Evolutionary conservation across 495 filamentous ascomycete species (phyloP).

Genomic region (Polyplosphaeria fusca): DNA sequence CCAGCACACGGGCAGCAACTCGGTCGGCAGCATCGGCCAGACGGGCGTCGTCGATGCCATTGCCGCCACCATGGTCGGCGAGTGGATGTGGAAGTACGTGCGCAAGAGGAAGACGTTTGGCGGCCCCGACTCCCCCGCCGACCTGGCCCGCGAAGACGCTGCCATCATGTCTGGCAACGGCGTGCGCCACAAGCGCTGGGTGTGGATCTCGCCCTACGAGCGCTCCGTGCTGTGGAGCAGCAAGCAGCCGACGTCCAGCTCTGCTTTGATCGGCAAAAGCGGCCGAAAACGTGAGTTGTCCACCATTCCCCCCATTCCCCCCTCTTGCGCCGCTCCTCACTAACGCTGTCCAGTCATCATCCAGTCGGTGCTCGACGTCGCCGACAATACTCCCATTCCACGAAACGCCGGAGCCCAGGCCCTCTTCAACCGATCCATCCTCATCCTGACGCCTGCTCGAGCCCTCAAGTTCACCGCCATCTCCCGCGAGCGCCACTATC

Average conservation of each 20-base stretch:
- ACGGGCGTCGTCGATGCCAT: constrained; percentile 95
- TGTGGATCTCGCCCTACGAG: constrained; percentile 97
- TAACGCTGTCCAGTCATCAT: constrained; percentile 84
- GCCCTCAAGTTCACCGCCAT: constrained; percentile 93
- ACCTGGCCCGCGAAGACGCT: constrained; percentile 51
- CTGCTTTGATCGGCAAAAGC: constrained; percentile 88
- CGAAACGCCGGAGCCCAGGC: constrained; percentile 56
- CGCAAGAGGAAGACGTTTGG: constrained; percentile 89
- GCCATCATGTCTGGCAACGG: constrained; percentile 56
- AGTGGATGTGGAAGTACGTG: constrained; percentile 99
- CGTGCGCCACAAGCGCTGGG: constrained; percentile 91
- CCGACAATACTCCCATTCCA: constrained; percentile 86
- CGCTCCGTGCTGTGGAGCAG: constrained; percentile 96
- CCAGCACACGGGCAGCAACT: constrained; percentile 44
- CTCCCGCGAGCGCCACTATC: constrained; percentile 80
- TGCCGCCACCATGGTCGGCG: constrained; percentile 96
- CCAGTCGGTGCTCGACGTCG: constrained; percentile 94
- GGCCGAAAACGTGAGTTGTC: constrained; percentile 85
- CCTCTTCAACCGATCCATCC: constrained; percentile 87
- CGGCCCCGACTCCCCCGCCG: constrained; percentile 62
- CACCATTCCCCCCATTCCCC: too few relatives aligned
- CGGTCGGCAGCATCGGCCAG: constrained; percentile 60
- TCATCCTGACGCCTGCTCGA: constrained; percentile 88
- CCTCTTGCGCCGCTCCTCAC: too few relatives aligned
- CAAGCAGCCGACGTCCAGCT: constrained; percentile 87